Base-by-base conservation (phyloP, 495 filamentous ascomycete genomes). In the Apodospora peruviana region DNA sequence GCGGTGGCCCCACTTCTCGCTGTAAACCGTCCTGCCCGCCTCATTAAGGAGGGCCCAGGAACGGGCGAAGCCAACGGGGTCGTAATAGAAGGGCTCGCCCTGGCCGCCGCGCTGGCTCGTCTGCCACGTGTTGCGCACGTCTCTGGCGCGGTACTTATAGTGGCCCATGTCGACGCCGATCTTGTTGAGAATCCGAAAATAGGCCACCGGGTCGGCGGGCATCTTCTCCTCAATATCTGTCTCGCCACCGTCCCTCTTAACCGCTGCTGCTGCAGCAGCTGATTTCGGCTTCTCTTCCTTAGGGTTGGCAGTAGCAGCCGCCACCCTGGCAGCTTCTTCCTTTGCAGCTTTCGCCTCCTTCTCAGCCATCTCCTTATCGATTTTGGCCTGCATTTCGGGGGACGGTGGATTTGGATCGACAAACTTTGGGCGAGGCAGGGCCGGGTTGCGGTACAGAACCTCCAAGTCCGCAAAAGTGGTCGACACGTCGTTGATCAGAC, bases 81-180 rank as follows among this genome's bases (percentile, higher is more conserved):
- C 69, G 44, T 81, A 68, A 56, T 82, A 81, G 40, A 73, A 85
- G 4, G 77, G 78, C 55, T 85, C 82, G 4, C 81, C 82, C 41
- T 74, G 52, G 0, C 81, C 82, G 18, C 82, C 82, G 10, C 57
- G 71, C 57, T 83, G 81, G 27, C 64, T 62, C 2, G 53, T 51
- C 53, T 84, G 82, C 82, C 82, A 85, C 5, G 69, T 77, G 58
- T 85, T 84, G 4, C 80, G 64, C 12, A 69, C 72, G 20, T 56
- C 55, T 16, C 41, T 43, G 27, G 64, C 67, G 24, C 55, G 50
- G 41, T 72, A 57, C 47, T 80, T 71, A 42, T 65, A 57, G 25
- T 73, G 66, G 29, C 74, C 60, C 50, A 71, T 71, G 9, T 50
- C 50, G 17, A 64, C 50, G 27, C 61, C 57, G 20, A 64, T 48